Base-by-base conservation (phyloP, 2,329 filamentous ascomycete genomes). In the Penicillium sp. region DNA sequence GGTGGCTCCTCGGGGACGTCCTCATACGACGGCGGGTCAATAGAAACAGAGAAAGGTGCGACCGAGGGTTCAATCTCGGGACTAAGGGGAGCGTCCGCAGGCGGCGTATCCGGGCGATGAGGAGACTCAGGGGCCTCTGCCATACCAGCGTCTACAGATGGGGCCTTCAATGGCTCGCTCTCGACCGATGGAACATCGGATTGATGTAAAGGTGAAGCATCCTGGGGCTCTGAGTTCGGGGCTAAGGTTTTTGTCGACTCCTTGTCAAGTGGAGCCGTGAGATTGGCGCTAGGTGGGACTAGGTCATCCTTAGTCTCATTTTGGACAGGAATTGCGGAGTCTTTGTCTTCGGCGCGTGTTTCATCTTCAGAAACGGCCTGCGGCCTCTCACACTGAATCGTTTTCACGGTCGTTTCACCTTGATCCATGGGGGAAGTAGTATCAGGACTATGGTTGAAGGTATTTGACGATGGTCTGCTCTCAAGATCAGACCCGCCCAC, bases 241-340 rank as follows among this genome's bases (percentile, higher is more conserved):
- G 52, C 49, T 48, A 57, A 49, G 52, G 51, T 49, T 41, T 54
- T 57, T 51, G 55, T 44, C 50, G 56, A 51, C 44, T 58, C 50
- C 44, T 49, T 53, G 54, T 54, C 47, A 50, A 54, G 63, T 63
- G 64, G 61, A 49, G 57, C 58, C 42, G 61, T 53, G 45, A 54
- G 42, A 47, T 48, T 50, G 53, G 56, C 62, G 55, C 62, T 65
- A 63, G 63, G 50, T 54, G 59, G 58, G 53, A 57, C 55, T 56
- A 59, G 54, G 51, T 58, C 56, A 46, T 55, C 57, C 49, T 62
- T 60, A 58, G 58, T 48, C 45, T 61, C 54, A 41, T 43, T 56
- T 49, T 51, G 54, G 47, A 39, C 48, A 51, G 51, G 46, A 35
- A 48, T 55, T 50, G 52, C 52, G 51, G 62, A 57, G 51, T 57